These are phyloP conservation scores for Coniella lustricola DNA, from an alignment of 2,329 filamentous ascomycete genomes.

Conservation along the genomic window DNA sequence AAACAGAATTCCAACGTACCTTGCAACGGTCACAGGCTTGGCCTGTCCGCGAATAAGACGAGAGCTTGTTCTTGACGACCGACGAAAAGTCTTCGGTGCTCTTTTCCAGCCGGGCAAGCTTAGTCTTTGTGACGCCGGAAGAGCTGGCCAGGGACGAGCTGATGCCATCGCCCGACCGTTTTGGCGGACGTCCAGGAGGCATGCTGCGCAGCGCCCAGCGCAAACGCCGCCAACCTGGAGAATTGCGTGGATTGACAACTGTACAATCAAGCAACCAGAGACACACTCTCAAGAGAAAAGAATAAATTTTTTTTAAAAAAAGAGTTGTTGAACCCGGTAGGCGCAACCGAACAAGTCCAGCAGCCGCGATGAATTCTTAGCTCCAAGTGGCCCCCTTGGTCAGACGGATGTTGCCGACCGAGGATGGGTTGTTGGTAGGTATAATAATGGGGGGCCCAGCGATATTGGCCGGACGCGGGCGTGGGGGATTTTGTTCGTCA, in stretches of 20 bases:
- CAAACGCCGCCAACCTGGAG: neutral
- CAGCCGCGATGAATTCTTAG: neutral
- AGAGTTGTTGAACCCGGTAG: neutral
- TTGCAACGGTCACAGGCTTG: slow-evolving; percentile 89
- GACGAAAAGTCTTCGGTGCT: slow-evolving; percentile 45
- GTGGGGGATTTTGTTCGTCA: too few species aligned
- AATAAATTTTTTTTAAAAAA: too few species aligned
- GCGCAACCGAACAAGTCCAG: neutral
- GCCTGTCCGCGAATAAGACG: slow-evolving; percentile 58
- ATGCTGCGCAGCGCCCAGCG: slow-evolving; percentile 18
- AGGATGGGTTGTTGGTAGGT: neutral
- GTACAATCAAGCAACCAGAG: too few species aligned
- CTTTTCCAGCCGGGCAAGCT: slow-evolving; percentile 43
- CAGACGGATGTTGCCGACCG: slow-evolving; percentile 6
- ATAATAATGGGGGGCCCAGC: neutral
- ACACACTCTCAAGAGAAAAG: too few species aligned
- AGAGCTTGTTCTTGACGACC: slow-evolving; percentile 48
- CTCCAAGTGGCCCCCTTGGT: neutral
- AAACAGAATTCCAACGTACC: slow-evolving; percentile 38
- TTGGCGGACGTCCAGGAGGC: slow-evolving; percentile 35
- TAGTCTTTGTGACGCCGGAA: slow-evolving; percentile 33
- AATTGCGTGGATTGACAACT: neutral
- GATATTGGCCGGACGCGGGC: neutral
- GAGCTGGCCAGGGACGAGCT: slow-evolving; percentile 25
- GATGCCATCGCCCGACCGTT: slow-evolving; percentile 36